Percentiles rank a stretch among this genome's conserved stretches.
Conservation (phyloP, 2,329 filamentous ascomycete genomes). For the Westerdykella aurantiaca region DNA sequence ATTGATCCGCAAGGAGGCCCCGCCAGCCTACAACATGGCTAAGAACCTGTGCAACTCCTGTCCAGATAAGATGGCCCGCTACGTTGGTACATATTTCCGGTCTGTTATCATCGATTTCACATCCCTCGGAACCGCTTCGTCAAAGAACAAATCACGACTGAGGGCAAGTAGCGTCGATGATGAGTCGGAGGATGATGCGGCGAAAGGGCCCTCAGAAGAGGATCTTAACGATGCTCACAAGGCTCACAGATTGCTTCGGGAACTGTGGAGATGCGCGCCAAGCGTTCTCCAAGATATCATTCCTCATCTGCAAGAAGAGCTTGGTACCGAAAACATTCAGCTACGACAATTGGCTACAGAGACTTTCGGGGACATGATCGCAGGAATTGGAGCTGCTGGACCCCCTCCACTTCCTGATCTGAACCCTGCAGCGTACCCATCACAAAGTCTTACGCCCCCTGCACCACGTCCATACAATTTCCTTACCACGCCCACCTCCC, state of each 20-base stretch:
- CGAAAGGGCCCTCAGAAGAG: conserved; percentile 65
- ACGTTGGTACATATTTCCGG: conserved; percentile 94
- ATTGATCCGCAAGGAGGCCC: conserved; percentile 77
- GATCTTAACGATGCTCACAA: conserved; percentile 85
- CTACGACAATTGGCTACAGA: conserved; percentile 84
- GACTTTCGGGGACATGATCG: conserved; percentile 89
- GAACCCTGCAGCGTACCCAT: conserved; percentile 82
- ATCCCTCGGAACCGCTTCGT: conserved; percentile 40
- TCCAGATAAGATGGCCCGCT: conserved; percentile 89
- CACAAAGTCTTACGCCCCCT: conserved; percentile 50
- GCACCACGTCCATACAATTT: conserved; percentile 47
- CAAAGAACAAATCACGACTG: conserved; percentile 34
- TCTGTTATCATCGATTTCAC: conserved; percentile 89
- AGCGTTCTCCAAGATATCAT: conserved; percentile 87
- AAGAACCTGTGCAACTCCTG: conserved; percentile 87
- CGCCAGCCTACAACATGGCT: conserved; percentile 92
- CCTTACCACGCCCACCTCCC: conserved; percentile 75
- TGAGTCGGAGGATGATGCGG: conserved; percentile 41
- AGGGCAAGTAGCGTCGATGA: conserved; percentile 29
- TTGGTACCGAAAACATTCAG: conserved; percentile 83
- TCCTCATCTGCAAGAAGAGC: conserved; percentile 85
- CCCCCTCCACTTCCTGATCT: conserved; percentile 66
- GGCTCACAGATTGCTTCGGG: conserved; percentile 80
- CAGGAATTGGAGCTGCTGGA: conserved; percentile 86
- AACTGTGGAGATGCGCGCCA: conserved; percentile 89